Conservation (phyloP, 345 rosid species). For the Lagerstroemia speciosa region DNA sequence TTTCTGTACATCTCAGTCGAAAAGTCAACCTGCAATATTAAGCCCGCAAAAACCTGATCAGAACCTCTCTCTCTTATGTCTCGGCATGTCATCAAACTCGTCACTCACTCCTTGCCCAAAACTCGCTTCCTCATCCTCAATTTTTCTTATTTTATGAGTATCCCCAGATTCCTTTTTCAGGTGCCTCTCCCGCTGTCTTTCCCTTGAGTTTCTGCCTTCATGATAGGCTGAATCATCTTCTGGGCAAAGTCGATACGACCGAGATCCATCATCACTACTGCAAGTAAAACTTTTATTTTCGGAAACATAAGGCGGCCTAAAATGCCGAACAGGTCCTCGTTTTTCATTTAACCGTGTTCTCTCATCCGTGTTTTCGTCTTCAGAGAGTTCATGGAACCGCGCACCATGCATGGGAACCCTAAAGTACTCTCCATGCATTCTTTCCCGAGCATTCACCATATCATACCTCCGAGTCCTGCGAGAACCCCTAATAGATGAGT, state of each 20-base stretch:
- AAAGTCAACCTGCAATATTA: constrained; percentile 12
- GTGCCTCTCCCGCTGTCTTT: constrained; percentile 49
- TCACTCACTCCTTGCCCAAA: constrained; percentile 42
- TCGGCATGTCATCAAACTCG: constrained; percentile 41
- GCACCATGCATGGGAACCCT: constrained; percentile 38
- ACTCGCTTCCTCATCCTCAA: constrained; percentile 57
- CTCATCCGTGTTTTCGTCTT: constrained; percentile 41
- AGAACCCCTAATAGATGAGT: constrained; percentile 47
- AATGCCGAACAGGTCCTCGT: constrained; percentile 48
- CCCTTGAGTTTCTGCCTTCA: constrained; percentile 48
- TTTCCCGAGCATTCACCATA: constrained; percentile 50
- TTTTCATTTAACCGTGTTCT: constrained; percentile 66
- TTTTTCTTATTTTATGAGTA: constrained; percentile 39
- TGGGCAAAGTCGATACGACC: constrained; percentile 41
- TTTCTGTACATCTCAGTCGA: constrained; percentile 6
- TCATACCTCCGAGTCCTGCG: constrained; percentile 54
- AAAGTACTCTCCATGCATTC: constrained; percentile 47
- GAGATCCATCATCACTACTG: constrained; percentile 44
- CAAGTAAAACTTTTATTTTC: constrained; percentile 31
- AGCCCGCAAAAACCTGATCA: constrained; percentile 15
- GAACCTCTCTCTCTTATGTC: constrained; percentile 56
- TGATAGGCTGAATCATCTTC: constrained; percentile 35
- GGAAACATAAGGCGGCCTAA: constrained; percentile 50
- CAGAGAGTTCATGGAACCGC: constrained; percentile 50
- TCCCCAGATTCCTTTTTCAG: constrained; percentile 42